Evolutionary conservation across 345 rosid genomes (phyloP).

Genomic region (Trapa incisa): DNA sequence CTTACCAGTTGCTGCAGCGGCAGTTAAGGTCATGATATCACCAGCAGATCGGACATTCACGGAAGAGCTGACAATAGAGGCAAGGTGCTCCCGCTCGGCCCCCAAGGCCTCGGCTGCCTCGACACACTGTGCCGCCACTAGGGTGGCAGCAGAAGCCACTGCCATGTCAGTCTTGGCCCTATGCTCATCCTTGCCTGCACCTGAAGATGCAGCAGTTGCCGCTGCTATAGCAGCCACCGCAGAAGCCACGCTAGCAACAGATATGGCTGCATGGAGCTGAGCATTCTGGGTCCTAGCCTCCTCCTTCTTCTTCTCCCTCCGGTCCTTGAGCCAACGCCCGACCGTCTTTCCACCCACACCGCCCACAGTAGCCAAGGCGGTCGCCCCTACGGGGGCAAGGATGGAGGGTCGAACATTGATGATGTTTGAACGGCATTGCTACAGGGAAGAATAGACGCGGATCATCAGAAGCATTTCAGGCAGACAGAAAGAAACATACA

Average conservation of each 20-base stretch:
- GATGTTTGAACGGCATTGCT: constrained; percentile 47
- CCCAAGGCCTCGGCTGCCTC: constrained; percentile 90
- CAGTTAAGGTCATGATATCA: constrained; percentile 80
- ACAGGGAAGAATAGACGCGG: constrained; percentile 13
- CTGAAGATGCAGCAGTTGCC: constrained; percentile 55
- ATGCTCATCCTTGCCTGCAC: constrained; percentile 60
- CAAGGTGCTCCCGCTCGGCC: constrained; percentile 71
- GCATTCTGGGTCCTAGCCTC: constrained; percentile 73
- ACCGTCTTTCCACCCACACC: constrained; percentile 51
- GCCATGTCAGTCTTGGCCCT: constrained; percentile 72
- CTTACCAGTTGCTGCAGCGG: constrained; percentile 81
- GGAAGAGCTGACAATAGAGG: constrained; percentile 64
- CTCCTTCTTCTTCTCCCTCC: constrained; percentile 83
- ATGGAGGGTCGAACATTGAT: constrained; percentile 14
- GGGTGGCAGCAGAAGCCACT: constrained; percentile 75
- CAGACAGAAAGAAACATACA: not conserved
- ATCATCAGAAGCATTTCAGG: not conserved
- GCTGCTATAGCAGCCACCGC: constrained; percentile 85
- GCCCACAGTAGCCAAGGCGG: constrained; percentile 14
- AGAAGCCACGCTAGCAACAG: constrained; percentile 74
- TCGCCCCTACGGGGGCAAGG: constrained; percentile 16
- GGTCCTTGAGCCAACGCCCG: constrained; percentile 73
- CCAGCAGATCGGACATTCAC: constrained; percentile 74
- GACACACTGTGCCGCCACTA: constrained; percentile 83
- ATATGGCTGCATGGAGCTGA: constrained; percentile 66